Conservation (phyloP, 140 eudicot genomes). For the Anethum foeniculum region DNA sequence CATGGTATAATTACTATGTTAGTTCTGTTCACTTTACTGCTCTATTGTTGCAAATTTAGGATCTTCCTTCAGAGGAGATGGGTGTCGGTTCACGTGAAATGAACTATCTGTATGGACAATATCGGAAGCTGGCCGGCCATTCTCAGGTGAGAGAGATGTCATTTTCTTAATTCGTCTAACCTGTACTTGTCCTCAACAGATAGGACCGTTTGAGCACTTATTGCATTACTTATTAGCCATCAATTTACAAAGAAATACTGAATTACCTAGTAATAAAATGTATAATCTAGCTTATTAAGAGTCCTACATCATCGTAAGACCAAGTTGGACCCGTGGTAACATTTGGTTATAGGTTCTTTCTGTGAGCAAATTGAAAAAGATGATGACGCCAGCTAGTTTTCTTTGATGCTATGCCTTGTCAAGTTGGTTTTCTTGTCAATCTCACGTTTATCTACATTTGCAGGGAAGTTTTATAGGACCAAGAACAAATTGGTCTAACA, state of each 20-base stretch:
- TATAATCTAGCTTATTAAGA: not conserved
- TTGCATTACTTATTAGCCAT: not conserved
- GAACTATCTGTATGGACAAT: slow-evolving; percentile 92
- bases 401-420: not conserved
- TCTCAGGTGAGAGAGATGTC: slow-evolving; percentile 63
- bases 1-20: not conserved
- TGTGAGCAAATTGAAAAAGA: not conserved
- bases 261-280: not conserved
- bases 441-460: slow-evolving; percentile 10
- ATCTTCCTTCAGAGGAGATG: slow-evolving; percentile 98
- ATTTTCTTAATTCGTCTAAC: slow-evolving; percentile 2
- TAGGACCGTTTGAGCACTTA: not conserved
- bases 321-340: not conserved
- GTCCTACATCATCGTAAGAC: not conserved
- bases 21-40: not conserved
- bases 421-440: not conserved
- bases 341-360: not conserved
- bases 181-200: not conserved
- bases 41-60: slow-evolving; percentile 38
- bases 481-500: slow-evolving; percentile 82
- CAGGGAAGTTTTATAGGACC: slow-evolving; percentile 99
- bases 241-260: not conserved
- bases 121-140: slow-evolving; percentile 78
- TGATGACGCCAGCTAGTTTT: not conserved
- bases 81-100: slow-evolving; percentile 98